Evolutionary conservation across 306 rosid genomes (phyloP).

Genomic region (Ormosia emarginata): DNA sequence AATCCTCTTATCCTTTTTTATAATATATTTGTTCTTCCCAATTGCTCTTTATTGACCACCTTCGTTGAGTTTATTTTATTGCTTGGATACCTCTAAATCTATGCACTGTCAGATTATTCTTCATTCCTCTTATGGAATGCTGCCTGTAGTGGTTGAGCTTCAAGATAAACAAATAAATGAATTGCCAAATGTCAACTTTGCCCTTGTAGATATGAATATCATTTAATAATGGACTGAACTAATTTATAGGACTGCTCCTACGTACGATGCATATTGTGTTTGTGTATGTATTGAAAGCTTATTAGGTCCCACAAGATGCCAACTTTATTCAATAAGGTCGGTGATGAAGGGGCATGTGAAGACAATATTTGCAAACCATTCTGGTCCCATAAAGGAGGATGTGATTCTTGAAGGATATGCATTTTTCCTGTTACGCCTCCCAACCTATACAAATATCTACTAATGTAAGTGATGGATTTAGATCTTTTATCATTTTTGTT

Average conservation of each 20-base stretch:
- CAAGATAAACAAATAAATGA: background rate
- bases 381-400: slow-evolving; percentile 1
- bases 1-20: background rate
- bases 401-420: slow-evolving; percentile 8
- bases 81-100: slow-evolving; percentile 18
- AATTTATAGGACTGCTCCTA: background rate
- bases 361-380: slow-evolving; percentile 37
- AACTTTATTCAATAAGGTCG: slow-evolving; percentile 25
- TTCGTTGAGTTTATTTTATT: background rate
- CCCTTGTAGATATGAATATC: background rate
- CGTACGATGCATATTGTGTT: slow-evolving; percentile 2
- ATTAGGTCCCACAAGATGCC: slow-evolving; percentile 30
- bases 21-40: background rate
- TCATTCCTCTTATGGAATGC: slow-evolving; percentile 14
- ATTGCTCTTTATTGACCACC: slow-evolving; percentile 10
- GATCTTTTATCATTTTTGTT: too few relatives aligned
- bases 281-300: background rate
- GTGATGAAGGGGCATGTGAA: slow-evolving; percentile 32
- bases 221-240: background rate
- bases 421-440: background rate
- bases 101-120: background rate
- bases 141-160: background rate
- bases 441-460: background rate
- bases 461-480: background rate
- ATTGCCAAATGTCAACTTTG: background rate